These are phyloP conservation scores for Stipa capillata DNA, from an alignment of 176 grass and related monocot species.

Conservation along the genomic window DNA sequence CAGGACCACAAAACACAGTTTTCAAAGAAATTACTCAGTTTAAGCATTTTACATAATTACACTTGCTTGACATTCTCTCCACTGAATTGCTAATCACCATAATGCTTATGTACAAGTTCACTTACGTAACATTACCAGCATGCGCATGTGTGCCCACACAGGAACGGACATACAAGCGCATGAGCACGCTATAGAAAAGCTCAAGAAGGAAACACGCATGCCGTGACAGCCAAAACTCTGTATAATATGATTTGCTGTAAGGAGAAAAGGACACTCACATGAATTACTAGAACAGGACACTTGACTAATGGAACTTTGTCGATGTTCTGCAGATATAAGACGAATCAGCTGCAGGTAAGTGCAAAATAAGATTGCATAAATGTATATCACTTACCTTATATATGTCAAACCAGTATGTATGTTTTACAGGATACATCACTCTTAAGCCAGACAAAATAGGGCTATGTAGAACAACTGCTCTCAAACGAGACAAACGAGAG, in stretches of 20 bases:
- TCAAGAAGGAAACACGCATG: neutral
- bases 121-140: neutral
- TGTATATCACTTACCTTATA: conserved; percentile 70
- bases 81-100: neutral
- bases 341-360: conserved; percentile 16
- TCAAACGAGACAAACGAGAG: conserved; percentile 62
- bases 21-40: too few species aligned
- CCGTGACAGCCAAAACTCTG: neutral
- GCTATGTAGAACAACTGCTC: conserved; percentile 94
- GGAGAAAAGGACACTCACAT: conserved; percentile 59
- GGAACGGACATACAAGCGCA: neutral
- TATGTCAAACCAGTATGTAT: conserved; percentile 99
- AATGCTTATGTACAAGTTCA: neutral
- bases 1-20: too few species aligned
- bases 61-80: neutral
- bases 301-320: conserved; percentile 88
- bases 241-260: neutral
- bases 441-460: conserved; percentile 97
- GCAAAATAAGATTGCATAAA: neutral
- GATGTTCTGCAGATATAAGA: conserved; percentile 74
- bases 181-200: neutral
- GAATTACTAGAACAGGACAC: conserved; percentile 94
- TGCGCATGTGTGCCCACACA: neutral
- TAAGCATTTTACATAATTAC: neutral
- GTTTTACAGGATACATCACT: conserved; percentile 99